These are phyloP conservation scores for Arabidopsis arenosa DNA, from an alignment of 345 rosid genomes.

Conservation along the genomic window DNA sequence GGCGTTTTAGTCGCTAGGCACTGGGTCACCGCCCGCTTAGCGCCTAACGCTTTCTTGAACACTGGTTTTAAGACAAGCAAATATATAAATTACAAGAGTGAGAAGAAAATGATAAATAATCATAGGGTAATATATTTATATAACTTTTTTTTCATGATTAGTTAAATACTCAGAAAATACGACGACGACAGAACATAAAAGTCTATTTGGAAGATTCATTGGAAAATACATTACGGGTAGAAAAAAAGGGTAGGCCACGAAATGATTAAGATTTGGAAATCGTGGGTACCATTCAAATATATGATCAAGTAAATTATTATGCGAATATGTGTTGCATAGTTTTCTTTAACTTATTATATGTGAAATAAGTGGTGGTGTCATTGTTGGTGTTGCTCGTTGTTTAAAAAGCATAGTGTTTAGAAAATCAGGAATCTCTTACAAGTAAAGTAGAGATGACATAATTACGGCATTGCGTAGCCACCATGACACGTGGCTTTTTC, in stretches of 20 bases:
- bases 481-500: slow-evolving; percentile 38
- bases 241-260: slow-evolving; percentile 32
- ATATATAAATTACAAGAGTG: neutral
- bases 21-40: too few species aligned
- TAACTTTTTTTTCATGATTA: neutral
- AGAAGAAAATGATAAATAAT: neutral
- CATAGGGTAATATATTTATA: neutral
- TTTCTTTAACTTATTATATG: slow-evolving; percentile 34
- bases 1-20: too few species aligned
- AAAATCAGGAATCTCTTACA: slow-evolving; percentile 45
- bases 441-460: slow-evolving; percentile 46
- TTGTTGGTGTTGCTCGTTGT: slow-evolving; percentile 41
- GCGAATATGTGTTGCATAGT: slow-evolving; percentile 35
- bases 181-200: slow-evolving; percentile 16
- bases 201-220: slow-evolving; percentile 13
- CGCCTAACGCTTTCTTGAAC: too few species aligned
- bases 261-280: slow-evolving; percentile 43
- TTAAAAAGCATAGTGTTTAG: slow-evolving; percentile 37
- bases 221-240: slow-evolving; percentile 30
- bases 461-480: slow-evolving; percentile 45
- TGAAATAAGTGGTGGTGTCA: slow-evolving; percentile 42
- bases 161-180: slow-evolving; percentile 16
- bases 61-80: slow-evolving; percentile 3
- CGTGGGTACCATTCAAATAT: slow-evolving; percentile 44
- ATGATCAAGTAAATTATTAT: slow-evolving; percentile 18